Conservation (phyloP, 139 green algal genomes). For the Chlorella sp. region DNA sequence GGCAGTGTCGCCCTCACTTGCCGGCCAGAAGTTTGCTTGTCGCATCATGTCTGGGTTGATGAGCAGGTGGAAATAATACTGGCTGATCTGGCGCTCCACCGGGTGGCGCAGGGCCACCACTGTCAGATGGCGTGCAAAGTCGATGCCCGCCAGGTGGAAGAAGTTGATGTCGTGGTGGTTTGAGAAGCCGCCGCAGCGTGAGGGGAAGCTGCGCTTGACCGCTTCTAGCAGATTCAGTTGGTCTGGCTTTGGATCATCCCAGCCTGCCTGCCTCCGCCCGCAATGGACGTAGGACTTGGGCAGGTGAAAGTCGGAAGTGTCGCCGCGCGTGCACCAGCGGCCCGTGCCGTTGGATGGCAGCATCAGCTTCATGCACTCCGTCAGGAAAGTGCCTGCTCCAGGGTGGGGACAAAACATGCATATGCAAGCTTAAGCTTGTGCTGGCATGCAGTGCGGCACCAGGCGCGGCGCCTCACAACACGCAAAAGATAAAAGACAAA, state of each 20-base stretch:
- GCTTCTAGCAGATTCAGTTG: background rate
- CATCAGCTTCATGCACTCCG: background rate
- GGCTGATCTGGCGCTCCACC: background rate
- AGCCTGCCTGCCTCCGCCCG: too few species aligned
- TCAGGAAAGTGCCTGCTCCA: background rate
- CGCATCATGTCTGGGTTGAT: too few species aligned
- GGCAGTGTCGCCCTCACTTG: background rate
- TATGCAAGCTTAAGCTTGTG: background rate
- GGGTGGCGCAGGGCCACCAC: conserved; percentile 6
- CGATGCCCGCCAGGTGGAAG: background rate
- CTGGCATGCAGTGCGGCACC: background rate
- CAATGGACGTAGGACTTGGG: background rate
- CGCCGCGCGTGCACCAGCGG: background rate
- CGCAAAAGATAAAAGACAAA: too few species aligned
- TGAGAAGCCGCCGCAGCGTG: background rate
- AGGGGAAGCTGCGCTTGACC: background rate
- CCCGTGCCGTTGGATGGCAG: background rate
- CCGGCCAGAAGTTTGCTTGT: background rate
- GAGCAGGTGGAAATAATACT: background rate
- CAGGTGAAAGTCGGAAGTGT: too few species aligned
- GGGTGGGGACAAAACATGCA: background rate
- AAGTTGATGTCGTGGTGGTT: background rate
- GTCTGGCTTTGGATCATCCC: too few species aligned
- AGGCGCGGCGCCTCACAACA: background rate
- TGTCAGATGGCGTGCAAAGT: background rate